A percentile compares a stretch with the other conserved stretches of the same genome.
phyloP scores from a whole-genome alignment of 2,329 filamentous ascomycete species.

The Fusarium neocosmosporiellum region DNA sequence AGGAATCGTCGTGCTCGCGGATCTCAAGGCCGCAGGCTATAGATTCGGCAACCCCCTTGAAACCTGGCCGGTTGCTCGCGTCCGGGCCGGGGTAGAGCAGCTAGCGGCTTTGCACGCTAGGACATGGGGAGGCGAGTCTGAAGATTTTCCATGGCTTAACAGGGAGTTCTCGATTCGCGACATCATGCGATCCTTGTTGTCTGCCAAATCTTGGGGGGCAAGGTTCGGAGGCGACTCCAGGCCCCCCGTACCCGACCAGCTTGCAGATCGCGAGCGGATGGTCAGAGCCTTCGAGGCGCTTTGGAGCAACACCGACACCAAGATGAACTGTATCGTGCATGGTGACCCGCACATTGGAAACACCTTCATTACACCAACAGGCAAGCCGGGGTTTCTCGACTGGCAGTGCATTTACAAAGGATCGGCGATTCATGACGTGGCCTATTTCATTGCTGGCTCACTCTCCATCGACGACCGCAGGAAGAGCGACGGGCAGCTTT shows the following conservation, averaged over 20 bases:
- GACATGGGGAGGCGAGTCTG: slow-evolving; percentile 4
- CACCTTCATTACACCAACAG: slow-evolving; percentile 4
- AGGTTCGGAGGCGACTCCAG: background rate
- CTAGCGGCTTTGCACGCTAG: slow-evolving; percentile 18
- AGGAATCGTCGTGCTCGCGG: slow-evolving; percentile 21
- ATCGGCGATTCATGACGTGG: slow-evolving; percentile 22
- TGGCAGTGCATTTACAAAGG: slow-evolving; percentile 22
- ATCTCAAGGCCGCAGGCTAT: slow-evolving; percentile 4
- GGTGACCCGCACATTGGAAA: slow-evolving; percentile 28
- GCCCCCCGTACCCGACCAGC: slow-evolving; percentile 3
- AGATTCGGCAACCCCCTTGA: slow-evolving; percentile 11
- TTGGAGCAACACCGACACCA: slow-evolving; percentile 16
- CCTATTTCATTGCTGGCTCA: slow-evolving; percentile 16
- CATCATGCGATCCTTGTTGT: slow-evolving; percentile 14
- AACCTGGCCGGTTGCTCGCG: background rate
- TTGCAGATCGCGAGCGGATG: slow-evolving; percentile 8
- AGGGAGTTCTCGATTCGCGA: background rate
- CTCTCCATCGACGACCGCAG: slow-evolving; percentile 11
- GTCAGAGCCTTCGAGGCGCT: slow-evolving; percentile 7
- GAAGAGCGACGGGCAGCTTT: background rate
- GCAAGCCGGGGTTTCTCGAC: slow-evolving; percentile 19
- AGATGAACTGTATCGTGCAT: slow-evolving; percentile 17
- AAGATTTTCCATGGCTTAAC: slow-evolving; percentile 7
- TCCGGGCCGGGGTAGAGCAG: slow-evolving; percentile 12
- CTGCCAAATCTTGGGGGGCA: slow-evolving; percentile 5